Evolutionary conservation across 2,329 filamentous ascomycete genomes (phyloP), one percentile per base, ranked within the genome.

Genomic region (Fusarium heterosporum): DNA sequence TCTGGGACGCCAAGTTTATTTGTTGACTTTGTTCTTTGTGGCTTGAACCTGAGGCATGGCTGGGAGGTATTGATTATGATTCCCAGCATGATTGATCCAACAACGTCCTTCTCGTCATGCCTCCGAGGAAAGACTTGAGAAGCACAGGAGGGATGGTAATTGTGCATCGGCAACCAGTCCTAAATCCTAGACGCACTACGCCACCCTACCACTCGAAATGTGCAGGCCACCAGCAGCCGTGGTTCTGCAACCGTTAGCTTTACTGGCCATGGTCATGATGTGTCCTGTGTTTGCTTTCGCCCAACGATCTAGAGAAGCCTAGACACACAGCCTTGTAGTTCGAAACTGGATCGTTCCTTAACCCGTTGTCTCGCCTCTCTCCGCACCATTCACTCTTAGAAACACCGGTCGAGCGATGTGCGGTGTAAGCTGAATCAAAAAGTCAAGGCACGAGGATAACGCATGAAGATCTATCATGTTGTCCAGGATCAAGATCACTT

Each of bases 11-110:
- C 45, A 47, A 64, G 64, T 56, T 51, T 60, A 45, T 45, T n/a
- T 68, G 26, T 53, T 61, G 54, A 49, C 51, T 43, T 61, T 55
- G 54, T 40, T 25, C n/a, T 49, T 42, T 42, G 64, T 64, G 64
- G 64, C 53, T 51, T 63, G 22, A 53, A 45, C 10, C 22, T 47
- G 59, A 48, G 48, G 51, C 47, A 42, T 49, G 34, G 54, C 42
- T 34, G 54, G 25, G 42, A 64, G 55, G 50, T 13, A 29, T 40
- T 46, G 32, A 30, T 29, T 40, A 8, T 36, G 47, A 29, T 48
- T 38, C 16, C 28, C 19, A 26, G 16, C 34, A 43, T 46, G 14
- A 42, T 57, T 30, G 22, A 39, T 57, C 43, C 42, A 49, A 36
- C 34, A 32, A 19, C 25, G 36, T 52, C 41, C 34, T 36, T 38